Base-by-base conservation (phyloP, 2,329 filamentous ascomycete genomes). In the Neonectria sp. region DNA sequence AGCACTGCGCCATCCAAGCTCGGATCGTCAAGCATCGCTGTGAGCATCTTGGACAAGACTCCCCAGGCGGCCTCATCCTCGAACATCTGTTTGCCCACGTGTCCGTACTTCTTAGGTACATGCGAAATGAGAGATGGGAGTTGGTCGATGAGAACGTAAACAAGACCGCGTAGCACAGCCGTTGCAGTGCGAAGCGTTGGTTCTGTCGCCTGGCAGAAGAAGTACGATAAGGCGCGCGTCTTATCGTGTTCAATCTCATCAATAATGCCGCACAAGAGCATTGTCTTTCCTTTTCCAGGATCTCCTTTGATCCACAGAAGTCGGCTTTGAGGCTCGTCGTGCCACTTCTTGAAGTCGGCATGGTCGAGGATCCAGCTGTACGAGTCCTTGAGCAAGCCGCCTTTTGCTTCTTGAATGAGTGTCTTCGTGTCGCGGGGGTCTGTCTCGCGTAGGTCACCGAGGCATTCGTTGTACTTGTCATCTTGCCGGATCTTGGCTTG, bases 251-350 rank as follows among this genome's bases (percentile, higher is more conserved):
- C 33, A 8, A 60, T 21, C 15, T 60, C 57, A 6, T 79, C 56
- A 25, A 77, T 72, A 55, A 78, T 76, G 27, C 74, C 73, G 37
- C 71, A 77, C 9, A 79, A 71, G 9, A 81, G 69, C 78, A 81
- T 81, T 0, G 79, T 81, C 65, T 82, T 82, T n/a, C 80, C 79
- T 60, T 79, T 82, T 6, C 79, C 78, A 1, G 79, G 77, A 37
- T 78, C 76, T 6, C 78, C 80, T 24, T 74, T 79, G 11, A 82
- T 72, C 79, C 76, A 81, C 0, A 81, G 71, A 13, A 79, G 56
- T 7, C 37, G 43, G n/a, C 65, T 70, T 9, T 61, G 6, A 15
- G 43, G 9, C 40, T 72, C 57, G 25, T 75, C 59, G 4, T 60
- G 73, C 76, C 77, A 82, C 48, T 67, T 46, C 24, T 65, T 55